Conservation (phyloP, 352 stramenopile genomes). For the Pythium monospermum region DNA sequence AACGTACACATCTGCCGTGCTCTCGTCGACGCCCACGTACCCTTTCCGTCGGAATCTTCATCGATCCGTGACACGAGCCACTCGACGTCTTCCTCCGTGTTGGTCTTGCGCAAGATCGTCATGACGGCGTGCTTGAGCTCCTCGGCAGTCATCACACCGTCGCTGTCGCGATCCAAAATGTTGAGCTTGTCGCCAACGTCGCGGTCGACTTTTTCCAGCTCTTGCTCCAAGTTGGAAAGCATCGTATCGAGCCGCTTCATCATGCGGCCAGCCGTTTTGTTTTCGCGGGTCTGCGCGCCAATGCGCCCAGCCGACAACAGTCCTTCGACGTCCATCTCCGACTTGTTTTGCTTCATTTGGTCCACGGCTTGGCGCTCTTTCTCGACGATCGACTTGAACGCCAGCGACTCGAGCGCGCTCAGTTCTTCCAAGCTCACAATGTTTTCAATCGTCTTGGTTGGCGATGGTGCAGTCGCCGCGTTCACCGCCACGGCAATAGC, state of each 20-base stretch:
- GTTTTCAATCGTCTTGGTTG: conserved; percentile 56
- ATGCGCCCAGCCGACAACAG: conserved; percentile 76
- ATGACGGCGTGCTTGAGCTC: conserved; percentile 95
- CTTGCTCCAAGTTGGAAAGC: conserved; percentile 91
- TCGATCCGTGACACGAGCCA: conserved; percentile 93
- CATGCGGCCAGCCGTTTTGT: conserved; percentile 88
- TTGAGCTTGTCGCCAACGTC: conserved; percentile 98
- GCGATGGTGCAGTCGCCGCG: conserved; percentile 4
- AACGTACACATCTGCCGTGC: neutral
- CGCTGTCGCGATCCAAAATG: conserved; percentile 95
- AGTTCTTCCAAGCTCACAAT: conserved; percentile 81
- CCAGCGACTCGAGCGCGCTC: conserved; percentile 75
- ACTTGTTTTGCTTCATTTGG: conserved; percentile 85
- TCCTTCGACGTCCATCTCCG: conserved; percentile 85
- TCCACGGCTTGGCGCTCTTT: conserved; percentile 82
- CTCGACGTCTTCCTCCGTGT: conserved; percentile 94
- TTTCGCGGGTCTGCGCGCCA: conserved; percentile 71
- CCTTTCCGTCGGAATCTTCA: conserved; percentile 86
- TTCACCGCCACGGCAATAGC: conserved; percentile 24
- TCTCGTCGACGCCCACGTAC: too few species aligned
- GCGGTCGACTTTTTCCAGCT: conserved; percentile 93
- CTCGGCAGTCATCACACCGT: conserved; percentile 93
- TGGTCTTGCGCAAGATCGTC: conserved; percentile 91
- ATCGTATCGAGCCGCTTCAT: conserved; percentile 92
- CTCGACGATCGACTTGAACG: conserved; percentile 84